These are phyloP conservation scores for Fusarium sambucinum DNA, from an alignment of 2,329 filamentous ascomycete genomes.

Conservation along the genomic window DNA sequence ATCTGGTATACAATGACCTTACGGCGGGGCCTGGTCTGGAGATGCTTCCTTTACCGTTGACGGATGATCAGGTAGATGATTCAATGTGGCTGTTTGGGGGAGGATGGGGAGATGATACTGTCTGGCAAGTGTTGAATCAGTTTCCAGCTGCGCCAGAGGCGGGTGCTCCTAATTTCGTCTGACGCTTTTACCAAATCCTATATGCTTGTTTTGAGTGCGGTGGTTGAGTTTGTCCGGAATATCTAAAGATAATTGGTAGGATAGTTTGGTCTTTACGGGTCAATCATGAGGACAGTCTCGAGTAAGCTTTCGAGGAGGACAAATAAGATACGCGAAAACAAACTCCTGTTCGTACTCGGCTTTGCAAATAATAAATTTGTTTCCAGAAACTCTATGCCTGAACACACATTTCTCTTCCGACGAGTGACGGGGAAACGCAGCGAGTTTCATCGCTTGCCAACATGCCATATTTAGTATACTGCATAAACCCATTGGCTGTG, in stretches of 20 bases:
- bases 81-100: conserved; percentile 65
- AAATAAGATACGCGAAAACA: neutral
- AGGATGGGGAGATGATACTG: conserved; percentile 66
- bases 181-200: neutral
- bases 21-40: conserved; percentile 55
- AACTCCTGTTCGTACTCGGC: neutral
- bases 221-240: neutral
- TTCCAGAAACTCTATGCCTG: neutral
- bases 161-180: conserved; percentile 14
- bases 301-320: neutral
- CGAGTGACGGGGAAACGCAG: neutral
- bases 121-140: conserved; percentile 68
- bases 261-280: neutral
- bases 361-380: neutral
- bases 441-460: neutral
- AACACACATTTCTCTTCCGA: neutral
- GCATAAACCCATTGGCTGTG: neutral
- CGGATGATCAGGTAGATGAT: conserved; percentile 17
- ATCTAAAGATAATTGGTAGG: neutral
- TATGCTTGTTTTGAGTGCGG: neutral
- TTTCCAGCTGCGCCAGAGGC: conserved; percentile 52
- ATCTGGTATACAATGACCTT: conserved; percentile 69
- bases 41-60: conserved; percentile 36
- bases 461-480: neutral
- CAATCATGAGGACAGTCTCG: neutral